These are phyloP conservation scores for Mycena belliarum DNA, from an alignment of 768 basidiomycete genomes.

Conservation along the genomic window DNA sequence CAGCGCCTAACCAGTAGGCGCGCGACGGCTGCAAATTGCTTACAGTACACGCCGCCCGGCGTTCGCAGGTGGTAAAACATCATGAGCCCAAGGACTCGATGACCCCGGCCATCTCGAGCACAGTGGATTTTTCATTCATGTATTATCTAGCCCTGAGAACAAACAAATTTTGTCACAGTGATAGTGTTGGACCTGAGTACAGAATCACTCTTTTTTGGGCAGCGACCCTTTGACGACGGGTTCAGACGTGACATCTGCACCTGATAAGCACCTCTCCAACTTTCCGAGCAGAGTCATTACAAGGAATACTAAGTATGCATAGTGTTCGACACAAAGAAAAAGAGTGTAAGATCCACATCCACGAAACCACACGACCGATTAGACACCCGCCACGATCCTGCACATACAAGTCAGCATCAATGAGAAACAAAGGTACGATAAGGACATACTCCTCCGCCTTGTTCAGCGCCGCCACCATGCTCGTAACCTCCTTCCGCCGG, in stretches of 20 bases:
- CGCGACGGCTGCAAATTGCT: not conserved
- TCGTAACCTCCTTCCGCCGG: constrained; percentile 90
- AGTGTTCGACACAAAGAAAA: constrained; percentile 6
- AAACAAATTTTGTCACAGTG: not conserved
- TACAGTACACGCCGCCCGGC: not conserved
- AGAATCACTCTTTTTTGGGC: not conserved
- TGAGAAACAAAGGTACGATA: not conserved
- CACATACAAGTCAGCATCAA: constrained; percentile 13
- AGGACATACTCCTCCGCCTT: constrained; percentile 90
- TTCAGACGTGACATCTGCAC: not conserved
- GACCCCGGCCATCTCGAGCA: too few relatives aligned
- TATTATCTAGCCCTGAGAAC: not conserved
- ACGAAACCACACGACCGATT: constrained; percentile 8
- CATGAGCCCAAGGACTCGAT: too few relatives aligned
- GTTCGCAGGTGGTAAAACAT: too few relatives aligned
- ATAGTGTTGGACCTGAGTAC: too few relatives aligned
- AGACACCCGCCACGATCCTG: constrained; percentile 69
- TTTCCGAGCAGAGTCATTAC: not conserved
- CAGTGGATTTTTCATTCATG: too few relatives aligned
- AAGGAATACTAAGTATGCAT: constrained; percentile 14
- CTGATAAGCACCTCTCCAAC: too few relatives aligned
- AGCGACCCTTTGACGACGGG: not conserved
- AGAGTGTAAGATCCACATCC: not conserved
- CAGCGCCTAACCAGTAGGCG: too few relatives aligned
- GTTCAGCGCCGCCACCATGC: constrained; percentile 92